Evolutionary conservation across 441 rosid species (phyloP), one percentile per base, ranked within the genome.

Genomic region (Gossypium trilobum): DNA sequence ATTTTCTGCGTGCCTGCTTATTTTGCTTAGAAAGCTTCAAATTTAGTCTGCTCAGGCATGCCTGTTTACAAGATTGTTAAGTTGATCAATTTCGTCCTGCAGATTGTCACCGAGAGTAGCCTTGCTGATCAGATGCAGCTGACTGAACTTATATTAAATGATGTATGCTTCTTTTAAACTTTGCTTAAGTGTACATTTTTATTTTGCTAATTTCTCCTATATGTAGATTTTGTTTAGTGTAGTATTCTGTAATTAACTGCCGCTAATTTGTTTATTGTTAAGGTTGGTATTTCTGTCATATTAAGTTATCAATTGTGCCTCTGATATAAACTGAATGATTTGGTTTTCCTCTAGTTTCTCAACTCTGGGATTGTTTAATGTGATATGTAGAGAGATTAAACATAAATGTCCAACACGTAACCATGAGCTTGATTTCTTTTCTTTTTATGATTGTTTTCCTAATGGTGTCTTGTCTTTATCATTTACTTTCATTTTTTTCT

Each of bases 41-140:
- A 39, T 46, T 71, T 22, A 3, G 51, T 56, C 51, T 48, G 51
- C 55, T 46, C 20, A 14, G 14, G 20, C 42, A 56, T 70, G 13
- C 57, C 29, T 29, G 54, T 6, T 5, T 46, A 1, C 13, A 17
- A 63, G 66, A 20, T 73, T 25, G 51, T 52, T 52, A 48, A 77
- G 56, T 67, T 74, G 59, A 54, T 75, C 46, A 25, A 60, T 78
- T 75, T 71, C 74, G 5, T 58, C 62, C 78, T 88, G 85, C 89
- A 93, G 99, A 93, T 91, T 78, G 85, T 93, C 79, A 84, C 89
- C 55, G 98, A 93, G 79, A 87, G 94, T 82, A 91, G 96, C 78
- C 82, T 95, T 80, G 87, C 90, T 19, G 97, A 93, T 86, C 98
- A 93, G 79, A 91, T 86, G 82, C 90, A 89, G 73, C 78, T 93